A percentile compares a stretch with the other conserved stretches of the same genome.
These are phyloP conservation scores for Paecilomyces variotii DNA, from an alignment of 2,329 filamentous ascomycete genomes.

Conservation along the genomic window DNA sequence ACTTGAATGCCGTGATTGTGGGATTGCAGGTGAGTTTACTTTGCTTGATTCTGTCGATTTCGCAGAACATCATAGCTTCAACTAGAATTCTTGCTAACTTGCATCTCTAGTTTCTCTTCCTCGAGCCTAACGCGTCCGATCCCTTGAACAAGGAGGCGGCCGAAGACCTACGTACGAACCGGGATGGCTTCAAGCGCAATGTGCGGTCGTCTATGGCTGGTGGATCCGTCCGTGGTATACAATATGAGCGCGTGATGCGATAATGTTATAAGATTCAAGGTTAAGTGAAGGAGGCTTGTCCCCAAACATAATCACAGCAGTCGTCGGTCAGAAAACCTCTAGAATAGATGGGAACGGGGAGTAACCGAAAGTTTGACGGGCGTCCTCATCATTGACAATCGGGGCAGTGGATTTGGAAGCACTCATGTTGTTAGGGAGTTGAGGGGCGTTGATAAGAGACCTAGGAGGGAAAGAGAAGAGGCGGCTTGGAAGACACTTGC, in stretches of 20 bases:
- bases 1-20: conserved; percentile 92
- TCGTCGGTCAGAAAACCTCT: background rate
- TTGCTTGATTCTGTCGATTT: background rate
- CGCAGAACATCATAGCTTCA: background rate
- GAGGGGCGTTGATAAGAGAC: background rate
- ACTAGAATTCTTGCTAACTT: background rate
- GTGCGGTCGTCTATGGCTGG: conserved; percentile 78
- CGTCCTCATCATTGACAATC: background rate
- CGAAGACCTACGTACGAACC: conserved; percentile 76
- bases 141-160: conserved; percentile 98
- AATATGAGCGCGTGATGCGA: conserved; percentile 72
- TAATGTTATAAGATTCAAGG: conserved; percentile 20
- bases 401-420: background rate
- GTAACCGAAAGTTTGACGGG: background rate
- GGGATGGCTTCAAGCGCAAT: conserved; percentile 86
- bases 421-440: background rate
- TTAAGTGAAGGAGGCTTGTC: background rate
- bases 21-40: conserved; percentile 63
- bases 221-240: conserved; percentile 61
- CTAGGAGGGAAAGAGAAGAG: background rate
- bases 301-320: background rate
- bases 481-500: background rate
- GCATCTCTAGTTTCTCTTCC: conserved; percentile 74
- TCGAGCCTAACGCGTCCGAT: conserved; percentile 93
- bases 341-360: background rate